phyloP scores from a whole-genome alignment of 2,329 filamentous ascomycete species.

The Pseudogymnoascus sp. region DNA sequence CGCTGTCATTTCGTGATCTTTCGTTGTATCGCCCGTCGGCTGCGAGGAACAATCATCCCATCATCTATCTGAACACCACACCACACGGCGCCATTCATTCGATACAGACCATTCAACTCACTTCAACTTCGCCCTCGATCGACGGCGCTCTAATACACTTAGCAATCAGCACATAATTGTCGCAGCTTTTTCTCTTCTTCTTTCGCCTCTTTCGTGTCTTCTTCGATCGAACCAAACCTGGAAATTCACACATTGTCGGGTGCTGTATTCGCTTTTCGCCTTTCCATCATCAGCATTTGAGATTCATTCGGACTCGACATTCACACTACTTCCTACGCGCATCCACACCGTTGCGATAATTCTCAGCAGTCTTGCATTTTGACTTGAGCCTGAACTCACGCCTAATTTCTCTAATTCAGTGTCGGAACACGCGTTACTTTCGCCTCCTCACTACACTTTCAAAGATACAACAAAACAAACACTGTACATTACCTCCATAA shows the following conservation, averaged over 20 bases:
- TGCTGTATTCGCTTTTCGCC: constrained; percentile 1
- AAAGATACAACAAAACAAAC: constrained; percentile 5
- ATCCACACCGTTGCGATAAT: neutral
- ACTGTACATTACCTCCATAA: constrained; percentile 6
- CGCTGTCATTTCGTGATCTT: constrained; percentile 2
- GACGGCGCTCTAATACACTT: neutral
- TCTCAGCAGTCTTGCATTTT: neutral
- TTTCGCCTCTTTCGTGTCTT: neutral
- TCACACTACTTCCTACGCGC: neutral
- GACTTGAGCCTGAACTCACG: neutral
- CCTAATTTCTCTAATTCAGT: constrained; percentile 5
- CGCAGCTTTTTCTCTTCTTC: neutral
- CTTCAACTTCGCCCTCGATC: neutral
- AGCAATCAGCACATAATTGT: constrained; percentile 7
- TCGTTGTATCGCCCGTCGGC: constrained; percentile 1
- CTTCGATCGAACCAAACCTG: neutral
- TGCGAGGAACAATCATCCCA: neutral
- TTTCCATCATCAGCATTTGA: neutral
- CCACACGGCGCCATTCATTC: neutral
- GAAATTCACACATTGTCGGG: neutral
- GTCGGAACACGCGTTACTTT: neutral
- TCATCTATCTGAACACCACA: neutral
- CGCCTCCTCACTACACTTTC: neutral
- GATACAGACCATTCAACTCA: neutral
- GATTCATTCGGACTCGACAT: constrained; percentile 5